A percentile compares a stretch with the other conserved stretches of the same genome.
Conservation (phyloP, 495 filamentous ascomycete genomes). For the Polyplosphaeria fusca region DNA sequence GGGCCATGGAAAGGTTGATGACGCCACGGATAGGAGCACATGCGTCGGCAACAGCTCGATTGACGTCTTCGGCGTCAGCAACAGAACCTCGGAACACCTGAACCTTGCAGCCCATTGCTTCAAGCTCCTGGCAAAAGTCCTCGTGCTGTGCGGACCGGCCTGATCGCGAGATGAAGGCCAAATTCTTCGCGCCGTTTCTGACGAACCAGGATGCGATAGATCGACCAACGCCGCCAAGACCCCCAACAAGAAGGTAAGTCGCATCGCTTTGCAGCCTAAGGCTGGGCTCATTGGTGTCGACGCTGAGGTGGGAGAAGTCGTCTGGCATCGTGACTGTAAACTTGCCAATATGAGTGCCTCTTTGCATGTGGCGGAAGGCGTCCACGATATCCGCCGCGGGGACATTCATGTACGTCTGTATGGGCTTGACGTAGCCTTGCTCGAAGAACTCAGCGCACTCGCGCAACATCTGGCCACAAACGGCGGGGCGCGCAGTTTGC, state of each 20-base stretch:
- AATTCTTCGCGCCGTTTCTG: conserved; percentile 14
- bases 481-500: neutral
- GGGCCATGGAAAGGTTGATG: conserved; percentile 13
- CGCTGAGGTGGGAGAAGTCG: neutral
- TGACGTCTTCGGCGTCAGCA: neutral
- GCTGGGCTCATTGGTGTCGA: neutral
- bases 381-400: conserved; percentile 32
- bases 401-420: neutral
- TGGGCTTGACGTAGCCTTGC: conserved; percentile 2
- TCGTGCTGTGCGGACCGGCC: neutral
- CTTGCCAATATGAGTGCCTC: conserved; percentile 57
- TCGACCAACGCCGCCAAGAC: conserved; percentile 46
- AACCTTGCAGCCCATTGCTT: neutral
- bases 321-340: conserved; percentile 45
- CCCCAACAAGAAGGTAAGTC: conserved; percentile 47
- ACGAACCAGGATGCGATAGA: conserved; percentile 17
- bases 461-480: neutral
- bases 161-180: conserved; percentile 21
- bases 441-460: conserved; percentile 37
- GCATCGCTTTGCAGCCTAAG: conserved; percentile 1
- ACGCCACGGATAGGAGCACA: conserved; percentile 9
- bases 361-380: conserved; percentile 57
- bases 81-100: conserved; percentile 4
- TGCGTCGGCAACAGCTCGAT: neutral
- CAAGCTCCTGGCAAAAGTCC: no score